These are phyloP conservation scores for Lasiodiplodia citricola DNA, from an alignment of 2,329 filamentous ascomycete species.

Conservation along the genomic window DNA sequence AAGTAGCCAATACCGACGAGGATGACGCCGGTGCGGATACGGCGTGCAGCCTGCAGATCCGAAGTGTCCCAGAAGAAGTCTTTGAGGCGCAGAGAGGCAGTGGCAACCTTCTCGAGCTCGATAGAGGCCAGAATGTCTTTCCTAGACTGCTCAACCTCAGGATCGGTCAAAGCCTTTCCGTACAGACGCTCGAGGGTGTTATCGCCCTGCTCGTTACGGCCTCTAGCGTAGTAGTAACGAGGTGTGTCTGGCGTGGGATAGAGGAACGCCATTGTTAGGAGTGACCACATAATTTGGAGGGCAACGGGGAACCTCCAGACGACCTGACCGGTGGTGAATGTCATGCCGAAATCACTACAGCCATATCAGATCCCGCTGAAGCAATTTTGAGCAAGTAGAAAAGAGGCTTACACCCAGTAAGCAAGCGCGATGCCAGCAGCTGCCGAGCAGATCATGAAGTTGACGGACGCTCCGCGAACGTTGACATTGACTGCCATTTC, in stretches of 20 bases:
- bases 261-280: conserved; percentile 33
- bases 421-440: conserved; percentile 36
- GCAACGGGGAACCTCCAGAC: conserved; percentile 42
- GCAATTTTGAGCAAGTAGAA: not conserved
- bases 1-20: conserved; percentile 50
- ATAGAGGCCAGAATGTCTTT: conserved; percentile 33
- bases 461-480: conserved; percentile 38
- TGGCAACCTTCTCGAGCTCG: conserved; percentile 29
- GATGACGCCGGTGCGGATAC: conserved; percentile 43
- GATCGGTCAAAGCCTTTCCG: conserved; percentile 28
- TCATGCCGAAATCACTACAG: conserved; percentile 40
- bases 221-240: conserved; percentile 38
- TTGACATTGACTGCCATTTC: conserved; percentile 37
- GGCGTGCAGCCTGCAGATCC: conserved; percentile 34
- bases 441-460: conserved; percentile 38
- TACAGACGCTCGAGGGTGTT: conserved; percentile 32
- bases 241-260: conserved; percentile 37
- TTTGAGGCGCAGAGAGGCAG: conserved; percentile 30
- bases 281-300: conserved; percentile 37
- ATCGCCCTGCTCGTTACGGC: conserved; percentile 32
- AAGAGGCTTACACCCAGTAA: conserved; percentile 39
- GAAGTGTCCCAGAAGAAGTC: conserved; percentile 33
- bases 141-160: conserved; percentile 29
- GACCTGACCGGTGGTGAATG: conserved; percentile 35
- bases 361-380: not conserved